Percentiles rank a stretch among this genome's conserved stretches.
phyloP scores from a whole-genome alignment of 164 flowering plant species.

The Vitis amurensis region DNA sequence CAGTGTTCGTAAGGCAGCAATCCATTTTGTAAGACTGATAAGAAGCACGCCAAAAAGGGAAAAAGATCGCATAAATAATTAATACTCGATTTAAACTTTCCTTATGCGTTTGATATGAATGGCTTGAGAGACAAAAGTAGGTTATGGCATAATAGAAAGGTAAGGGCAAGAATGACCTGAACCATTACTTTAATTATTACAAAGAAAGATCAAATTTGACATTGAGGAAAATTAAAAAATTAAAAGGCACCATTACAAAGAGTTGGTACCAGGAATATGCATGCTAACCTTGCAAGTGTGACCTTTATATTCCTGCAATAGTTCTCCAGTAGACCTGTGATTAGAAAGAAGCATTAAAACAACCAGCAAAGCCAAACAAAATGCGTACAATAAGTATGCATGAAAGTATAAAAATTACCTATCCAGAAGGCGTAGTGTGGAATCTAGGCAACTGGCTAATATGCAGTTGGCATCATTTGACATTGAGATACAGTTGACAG shows the following conservation, averaged over 20 bases:
- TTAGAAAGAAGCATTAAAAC: slow-evolving; percentile 7
- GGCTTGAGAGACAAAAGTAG: not conserved
- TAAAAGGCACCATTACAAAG: not conserved
- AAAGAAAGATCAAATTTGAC: too few species aligned
- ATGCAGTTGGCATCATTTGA: slow-evolving; percentile 95
- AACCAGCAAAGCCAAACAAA: not conserved
- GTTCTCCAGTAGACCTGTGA: slow-evolving; percentile 77
- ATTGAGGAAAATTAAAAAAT: not conserved
- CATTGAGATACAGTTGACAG: slow-evolving; percentile 89
- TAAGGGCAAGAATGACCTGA: not conserved
- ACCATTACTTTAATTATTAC: not conserved
- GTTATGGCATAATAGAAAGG: not conserved
- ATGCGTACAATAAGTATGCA: not conserved
- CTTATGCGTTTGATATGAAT: not conserved
- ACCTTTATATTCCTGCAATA: slow-evolving; percentile 91
- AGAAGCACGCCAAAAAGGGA: not conserved
- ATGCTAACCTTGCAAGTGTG: slow-evolving; percentile 90
- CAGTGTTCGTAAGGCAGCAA: slow-evolving; percentile 87
- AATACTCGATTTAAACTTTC: not conserved
- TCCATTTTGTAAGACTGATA: slow-evolving; percentile 92
- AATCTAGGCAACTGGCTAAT: slow-evolving; percentile 90
- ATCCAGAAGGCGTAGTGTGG: slow-evolving; percentile 86
- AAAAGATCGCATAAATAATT: not conserved
- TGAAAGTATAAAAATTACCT: slow-evolving; percentile 39
- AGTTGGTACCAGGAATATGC: slow-evolving; percentile 5